Conservation (phyloP, 345 rosid genomes). For the Linum tenue region DNA sequence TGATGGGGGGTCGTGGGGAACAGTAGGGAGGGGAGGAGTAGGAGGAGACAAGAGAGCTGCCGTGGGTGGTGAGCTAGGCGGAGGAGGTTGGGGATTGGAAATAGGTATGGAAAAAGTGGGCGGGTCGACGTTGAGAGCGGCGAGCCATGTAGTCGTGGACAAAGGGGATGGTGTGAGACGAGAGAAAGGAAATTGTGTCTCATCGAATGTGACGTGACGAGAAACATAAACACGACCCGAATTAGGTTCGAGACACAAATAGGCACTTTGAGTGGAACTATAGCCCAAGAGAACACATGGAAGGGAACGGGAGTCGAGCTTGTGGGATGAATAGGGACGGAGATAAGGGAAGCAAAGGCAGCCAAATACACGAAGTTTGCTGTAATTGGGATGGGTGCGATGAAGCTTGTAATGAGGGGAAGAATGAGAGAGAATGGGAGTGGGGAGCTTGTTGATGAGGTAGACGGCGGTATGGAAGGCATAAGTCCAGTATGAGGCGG, state of each 20-base stretch:
- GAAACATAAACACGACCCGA: not conserved
- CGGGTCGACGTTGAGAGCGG: not conserved
- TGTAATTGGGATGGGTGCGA: not conserved
- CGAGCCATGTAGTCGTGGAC: not conserved
- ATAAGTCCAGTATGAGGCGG: not conserved
- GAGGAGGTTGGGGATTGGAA: too few species aligned
- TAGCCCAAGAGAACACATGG: not conserved
- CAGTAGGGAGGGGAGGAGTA: too few species aligned
- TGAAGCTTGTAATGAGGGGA: not conserved
- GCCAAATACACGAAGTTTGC: not conserved
- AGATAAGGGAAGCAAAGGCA: conserved; percentile 4
- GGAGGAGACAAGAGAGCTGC: too few species aligned
- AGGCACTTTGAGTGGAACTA: not conserved
- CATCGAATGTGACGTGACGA: not conserved
- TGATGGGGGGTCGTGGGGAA: too few species aligned
- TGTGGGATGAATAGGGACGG: not conserved
- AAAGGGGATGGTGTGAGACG: not conserved
- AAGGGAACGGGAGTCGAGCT: not conserved
- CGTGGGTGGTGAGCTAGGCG: too few species aligned
- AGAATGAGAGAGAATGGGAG: not conserved
- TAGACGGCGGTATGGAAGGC: not conserved
- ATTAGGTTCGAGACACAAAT: not conserved
- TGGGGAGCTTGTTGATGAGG: not conserved
- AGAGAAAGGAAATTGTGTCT: not conserved
- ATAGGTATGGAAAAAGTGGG: not conserved